Base-by-base conservation (phyloP, 202 grass and related monocot species). In the Carex sylvatica region DNA sequence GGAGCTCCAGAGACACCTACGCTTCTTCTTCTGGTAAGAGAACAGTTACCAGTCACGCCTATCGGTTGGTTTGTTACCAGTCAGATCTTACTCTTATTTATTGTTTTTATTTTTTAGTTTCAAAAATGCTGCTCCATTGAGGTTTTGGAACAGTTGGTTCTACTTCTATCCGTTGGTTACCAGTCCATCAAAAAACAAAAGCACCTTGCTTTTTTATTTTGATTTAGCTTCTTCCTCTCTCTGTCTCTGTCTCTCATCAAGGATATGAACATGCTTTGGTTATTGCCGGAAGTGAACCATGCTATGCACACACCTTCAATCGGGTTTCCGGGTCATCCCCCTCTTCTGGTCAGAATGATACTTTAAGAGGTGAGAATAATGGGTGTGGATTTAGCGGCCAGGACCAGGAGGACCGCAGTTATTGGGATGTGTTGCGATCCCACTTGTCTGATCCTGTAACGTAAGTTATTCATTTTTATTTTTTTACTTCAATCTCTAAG, bases 341-440 rank as follows among this genome's bases (percentile, higher is more conserved):
- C 4, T 51, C 70, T 23, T 49, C 69, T 24, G 11, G 40, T 72
- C 69, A 72, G n/a, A 72, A 72, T 13, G 40, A 72, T 72, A 19
- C 40, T 23, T 23, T 49, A 14, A 88, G 91, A 10, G 87, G 82
- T 87, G 87, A 83, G 18, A 78, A 81, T 13, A 91, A 84, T 15
- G 81, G 87, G 4, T 84, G 90, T 74, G 92, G 85, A 74, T 90
- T 91, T n/a, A 83, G 85, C 10, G 83, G 85, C 22, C 79, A 71
- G 38, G 68, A 83, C 22, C 79, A 71, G 38, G 68, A 83, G 35
- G 83, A 89, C 1, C 83, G 71, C 53, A 66, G 83, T 86, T 97
- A 88, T 12, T 97, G 94, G 89, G 87, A 93, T 66, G 81, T 90
- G 0, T 84, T 97, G 65, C 91, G 94, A 87, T 90, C 87, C 1